Evolutionary conservation across 1,284 basidiomycete species (phyloP), one percentile per base, ranked within the genome.

Genomic region (Cryptococcus sp.): DNA sequence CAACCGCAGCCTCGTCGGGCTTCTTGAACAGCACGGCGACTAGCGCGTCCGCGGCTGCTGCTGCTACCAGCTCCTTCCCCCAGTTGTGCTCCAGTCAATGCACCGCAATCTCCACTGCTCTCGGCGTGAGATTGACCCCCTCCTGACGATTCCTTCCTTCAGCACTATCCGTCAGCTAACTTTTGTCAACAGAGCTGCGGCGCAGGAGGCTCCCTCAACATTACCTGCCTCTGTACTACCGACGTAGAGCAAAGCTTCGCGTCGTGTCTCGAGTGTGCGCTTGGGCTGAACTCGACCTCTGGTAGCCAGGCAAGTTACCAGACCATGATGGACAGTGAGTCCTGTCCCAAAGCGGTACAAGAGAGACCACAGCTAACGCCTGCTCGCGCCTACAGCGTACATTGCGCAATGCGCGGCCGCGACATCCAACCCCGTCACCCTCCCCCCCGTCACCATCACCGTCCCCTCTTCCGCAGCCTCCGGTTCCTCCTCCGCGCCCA

Each of bases 381-480:
- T 8, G 4, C 18, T 36, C 42, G 28, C 28, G 28, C 4, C 11
- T 16, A 2, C 37, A 61, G 56, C 58, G 13, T 60, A 56, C 45
- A 57, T 62, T 44, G 46, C 50, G 15, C 57, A 59, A 56, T 63
- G 61, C 46, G 55, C 57, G 4, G 39, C 44, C 15, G 61, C 55
- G 6, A 21, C 51, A 4, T 16, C 28, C 23, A 50, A 46, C 28
- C 58, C 61, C 16, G 42, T 56, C 16, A 57, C 58, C 6, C 46
- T 63, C 6, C 56, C 61, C 24, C 57, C 54, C 39, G 50, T 55
- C 18, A 63, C 61, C 6, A 50, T 63, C 23, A 58, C 61, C n/a
- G 43, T 60, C 15, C 55, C 58, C 18, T 39, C 52, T 9, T 40
- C 50, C 16, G 35, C 51, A 1, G 23, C 23, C n/a, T 18, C 42